These are phyloP conservation scores for Cladophialophora immunda DNA, from an alignment of 2,329 filamentous ascomycete genomes.

Conservation along the genomic window DNA sequence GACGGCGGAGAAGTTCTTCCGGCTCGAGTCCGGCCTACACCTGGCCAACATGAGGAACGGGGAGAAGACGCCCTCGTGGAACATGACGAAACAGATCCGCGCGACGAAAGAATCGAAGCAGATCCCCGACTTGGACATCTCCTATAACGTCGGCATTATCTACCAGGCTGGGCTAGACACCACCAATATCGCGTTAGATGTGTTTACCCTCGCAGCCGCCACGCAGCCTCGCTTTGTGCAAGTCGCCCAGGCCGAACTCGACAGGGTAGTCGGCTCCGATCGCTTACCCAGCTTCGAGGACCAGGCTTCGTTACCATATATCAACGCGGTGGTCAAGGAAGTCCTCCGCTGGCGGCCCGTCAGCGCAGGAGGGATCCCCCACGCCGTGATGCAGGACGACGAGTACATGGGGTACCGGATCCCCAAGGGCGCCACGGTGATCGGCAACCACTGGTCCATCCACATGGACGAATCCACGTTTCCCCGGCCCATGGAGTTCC, in stretches of 20 bases:
- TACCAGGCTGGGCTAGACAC: slow-evolving; percentile 45
- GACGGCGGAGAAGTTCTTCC: too few relatives aligned
- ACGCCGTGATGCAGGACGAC: slow-evolving; percentile 58
- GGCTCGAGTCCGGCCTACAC: slow-evolving; percentile 40
- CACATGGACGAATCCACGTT: slow-evolving; percentile 52
- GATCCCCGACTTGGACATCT: slow-evolving; percentile 53
- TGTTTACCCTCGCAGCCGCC: slow-evolving; percentile 43
- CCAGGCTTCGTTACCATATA: slow-evolving; percentile 43
- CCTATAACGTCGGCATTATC: slow-evolving; percentile 53
- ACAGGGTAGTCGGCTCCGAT: slow-evolving; percentile 42
- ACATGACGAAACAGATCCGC: slow-evolving; percentile 38
- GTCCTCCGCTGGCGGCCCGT: slow-evolving; percentile 51
- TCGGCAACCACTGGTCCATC: slow-evolving; percentile 57
- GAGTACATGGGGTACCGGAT: slow-evolving; percentile 59
- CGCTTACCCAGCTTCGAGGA: slow-evolving; percentile 49
- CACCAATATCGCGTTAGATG: slow-evolving; percentile 43
- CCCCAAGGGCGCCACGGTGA: slow-evolving; percentile 57
- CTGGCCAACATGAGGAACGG: slow-evolving; percentile 29
- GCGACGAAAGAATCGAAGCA: slow-evolving; percentile 49
- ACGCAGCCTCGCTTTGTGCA: slow-evolving; percentile 37
- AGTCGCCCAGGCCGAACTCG: slow-evolving; percentile 46
- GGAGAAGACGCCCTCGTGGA: slow-evolving; percentile 35
- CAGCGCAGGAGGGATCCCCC: slow-evolving; percentile 44
- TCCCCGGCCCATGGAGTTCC: slow-evolving; percentile 53
- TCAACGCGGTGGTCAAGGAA: slow-evolving; percentile 46